phyloP scores from a whole-genome alignment of 192 early-diverging fungal genomes.

The Coemansia sp. region DNA sequence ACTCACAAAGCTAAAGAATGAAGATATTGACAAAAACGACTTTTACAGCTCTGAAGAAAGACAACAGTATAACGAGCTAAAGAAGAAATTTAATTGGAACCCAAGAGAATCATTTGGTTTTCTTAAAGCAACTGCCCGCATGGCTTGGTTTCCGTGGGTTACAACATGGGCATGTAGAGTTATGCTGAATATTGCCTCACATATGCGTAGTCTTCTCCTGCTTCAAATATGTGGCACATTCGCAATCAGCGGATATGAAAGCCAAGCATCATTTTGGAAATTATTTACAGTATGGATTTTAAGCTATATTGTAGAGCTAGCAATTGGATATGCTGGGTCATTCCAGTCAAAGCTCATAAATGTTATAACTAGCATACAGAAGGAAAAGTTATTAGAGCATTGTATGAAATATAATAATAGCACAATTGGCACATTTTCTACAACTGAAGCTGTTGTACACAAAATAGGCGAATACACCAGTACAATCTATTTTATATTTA shows the following conservation, averaged over 20 bases:
- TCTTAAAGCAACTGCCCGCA: background rate
- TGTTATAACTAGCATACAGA: background rate
- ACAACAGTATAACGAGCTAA: background rate
- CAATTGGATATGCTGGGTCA: background rate
- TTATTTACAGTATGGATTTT: background rate
- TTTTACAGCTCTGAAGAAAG: background rate
- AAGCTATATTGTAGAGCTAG: background rate
- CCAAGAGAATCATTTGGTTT: background rate
- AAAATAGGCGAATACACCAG: background rate
- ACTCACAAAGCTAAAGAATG: background rate
- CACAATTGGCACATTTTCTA: background rate
- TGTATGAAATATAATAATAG: background rate
- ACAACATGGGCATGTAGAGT: background rate
- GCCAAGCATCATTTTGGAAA: background rate
- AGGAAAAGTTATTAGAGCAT: background rate
- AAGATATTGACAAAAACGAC: background rate
- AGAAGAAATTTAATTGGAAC: background rate
- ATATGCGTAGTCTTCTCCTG: background rate
- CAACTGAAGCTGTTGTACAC: background rate
- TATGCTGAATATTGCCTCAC: background rate
- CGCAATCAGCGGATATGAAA: background rate
- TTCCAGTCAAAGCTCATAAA: background rate
- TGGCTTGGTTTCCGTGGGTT: background rate
- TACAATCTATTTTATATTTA: background rate
- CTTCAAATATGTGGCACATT: background rate